phyloP scores from a whole-genome alignment of 2,329 filamentous ascomycete species.

The Myrmaecium sp. region DNA sequence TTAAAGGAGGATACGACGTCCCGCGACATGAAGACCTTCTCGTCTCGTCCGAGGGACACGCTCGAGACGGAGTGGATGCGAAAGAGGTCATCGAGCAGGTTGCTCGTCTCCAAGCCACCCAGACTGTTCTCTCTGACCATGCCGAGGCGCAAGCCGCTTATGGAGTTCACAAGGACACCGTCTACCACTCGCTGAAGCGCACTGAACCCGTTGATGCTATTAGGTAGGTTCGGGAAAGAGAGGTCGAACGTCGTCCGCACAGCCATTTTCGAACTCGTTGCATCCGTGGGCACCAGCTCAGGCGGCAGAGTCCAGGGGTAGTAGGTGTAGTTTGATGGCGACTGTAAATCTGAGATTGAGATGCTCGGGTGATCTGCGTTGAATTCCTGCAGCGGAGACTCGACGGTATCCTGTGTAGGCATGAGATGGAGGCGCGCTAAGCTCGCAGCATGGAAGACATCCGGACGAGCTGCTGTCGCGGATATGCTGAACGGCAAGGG shows the following conservation, averaged over 20 bases:
- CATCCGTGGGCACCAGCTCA: constrained; percentile 57
- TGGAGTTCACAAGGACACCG: constrained; percentile 42
- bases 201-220: constrained; percentile 27
- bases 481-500: constrained; percentile 56
- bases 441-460: constrained; percentile 79
- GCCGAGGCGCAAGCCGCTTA: constrained; percentile 44
- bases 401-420: constrained; percentile 39
- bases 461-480: constrained; percentile 57
- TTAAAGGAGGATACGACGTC: constrained; percentile 51
- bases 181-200: constrained; percentile 40
- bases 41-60: constrained; percentile 68
- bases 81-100: constrained; percentile 33
- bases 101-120: constrained; percentile 19
- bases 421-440: constrained; percentile 68
- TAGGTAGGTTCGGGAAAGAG: constrained; percentile 42
- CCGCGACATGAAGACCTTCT: constrained; percentile 65
- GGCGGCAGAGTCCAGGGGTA: constrained; percentile 87
- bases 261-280: constrained; percentile 56
- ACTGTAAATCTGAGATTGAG: constrained; percentile 35
- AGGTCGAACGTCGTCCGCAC: constrained; percentile 56
- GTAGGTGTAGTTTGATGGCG: constrained; percentile 61
- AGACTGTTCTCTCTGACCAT: constrained; percentile 46
- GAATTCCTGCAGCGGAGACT: constrained; percentile 38
- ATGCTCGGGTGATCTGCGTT: constrained; percentile 38
- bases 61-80: constrained; percentile 68